Evolutionary conservation across 2,329 filamentous ascomycete genomes (phyloP).

Genomic region (Knoxdaviesia capensis): DNA sequence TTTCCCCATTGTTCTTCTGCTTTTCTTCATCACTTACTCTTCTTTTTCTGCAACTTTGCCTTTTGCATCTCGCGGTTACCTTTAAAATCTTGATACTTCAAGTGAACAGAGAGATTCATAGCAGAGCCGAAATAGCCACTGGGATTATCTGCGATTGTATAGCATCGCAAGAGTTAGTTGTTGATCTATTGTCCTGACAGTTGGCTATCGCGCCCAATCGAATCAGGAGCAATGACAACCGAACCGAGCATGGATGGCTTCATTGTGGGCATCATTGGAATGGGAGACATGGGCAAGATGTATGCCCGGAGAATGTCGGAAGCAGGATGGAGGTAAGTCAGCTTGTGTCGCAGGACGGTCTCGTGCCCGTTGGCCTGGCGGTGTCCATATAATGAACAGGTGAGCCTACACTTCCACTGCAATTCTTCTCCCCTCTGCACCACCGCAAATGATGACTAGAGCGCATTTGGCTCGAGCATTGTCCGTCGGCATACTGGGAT

Average conservation of each 20-base stretch:
- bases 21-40: neutral
- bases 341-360: constrained; percentile 3
- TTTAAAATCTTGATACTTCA: no score
- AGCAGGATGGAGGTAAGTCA: constrained; percentile 83
- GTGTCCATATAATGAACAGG: no score
- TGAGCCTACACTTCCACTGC: neutral
- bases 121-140: no score
- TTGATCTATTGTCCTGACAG: no score
- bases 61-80: no score
- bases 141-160: no score
- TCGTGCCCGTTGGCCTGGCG: neutral
- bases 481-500: constrained; percentile 35
- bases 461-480: constrained; percentile 99
- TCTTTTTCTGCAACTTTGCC: neutral
- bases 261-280: constrained; percentile 84
- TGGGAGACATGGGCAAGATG: constrained; percentile 99
- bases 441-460: constrained; percentile 83
- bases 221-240: neutral
- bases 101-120: no score
- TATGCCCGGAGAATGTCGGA: constrained; percentile 75
- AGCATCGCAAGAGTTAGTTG: no score
- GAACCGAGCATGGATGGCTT: constrained; percentile 37
- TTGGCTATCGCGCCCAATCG: no score
- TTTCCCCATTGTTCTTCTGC: neutral
- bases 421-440: constrained; percentile 3